Evolutionary conservation across 805 yeast genomes (phyloP), one percentile per base, ranked within the genome.

Genomic region (Kuraishia hungarica): DNA sequence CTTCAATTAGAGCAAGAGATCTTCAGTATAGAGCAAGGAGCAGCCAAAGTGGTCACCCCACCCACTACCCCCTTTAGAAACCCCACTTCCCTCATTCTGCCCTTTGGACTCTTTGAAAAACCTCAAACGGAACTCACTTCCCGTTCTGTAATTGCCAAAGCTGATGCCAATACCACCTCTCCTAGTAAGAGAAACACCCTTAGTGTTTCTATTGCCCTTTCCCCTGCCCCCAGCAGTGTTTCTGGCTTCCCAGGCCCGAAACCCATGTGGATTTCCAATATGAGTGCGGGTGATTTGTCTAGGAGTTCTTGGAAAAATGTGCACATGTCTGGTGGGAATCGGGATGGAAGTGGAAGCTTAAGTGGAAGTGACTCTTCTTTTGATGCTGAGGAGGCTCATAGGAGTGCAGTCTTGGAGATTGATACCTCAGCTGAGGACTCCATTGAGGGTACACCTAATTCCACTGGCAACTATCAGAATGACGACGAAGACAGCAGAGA

Each of bases 1-100:
- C 23, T 22, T 20, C 54, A 48, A 29, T 21, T 53, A 24, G 51
- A 53, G 21, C 54, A 39, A 46, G 51, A 53, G 51, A 47, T 47
- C 22, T 47, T 22, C 22, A 19, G n/a, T 11, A 20, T 47, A 4
- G 49, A 47, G 49, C 49, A 47, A 19, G 49, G 43, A 35, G 43
- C 43, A 10, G 11, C 11, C n/a, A 35, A 10, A 5, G 5, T 5
- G 5, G 29, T 26, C 24, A 47, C 49, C 15, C 49, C 49, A 21
- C 24, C 49, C 19, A 22, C 24, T 19, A 13, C 24, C 19, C 24
- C 24, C 21, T n/a, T 53, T 35, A 20, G 51, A n/a, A 47, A 29
- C 46, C 43, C 52, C 11, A 35, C 52, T 2, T 29, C 19, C n/a
- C 52, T 51, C 28, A 51, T 20, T 17, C 43, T 51, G 17, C 52